Conservation (phyloP, 139 green algal genomes). For the Chlorella sp. region DNA sequence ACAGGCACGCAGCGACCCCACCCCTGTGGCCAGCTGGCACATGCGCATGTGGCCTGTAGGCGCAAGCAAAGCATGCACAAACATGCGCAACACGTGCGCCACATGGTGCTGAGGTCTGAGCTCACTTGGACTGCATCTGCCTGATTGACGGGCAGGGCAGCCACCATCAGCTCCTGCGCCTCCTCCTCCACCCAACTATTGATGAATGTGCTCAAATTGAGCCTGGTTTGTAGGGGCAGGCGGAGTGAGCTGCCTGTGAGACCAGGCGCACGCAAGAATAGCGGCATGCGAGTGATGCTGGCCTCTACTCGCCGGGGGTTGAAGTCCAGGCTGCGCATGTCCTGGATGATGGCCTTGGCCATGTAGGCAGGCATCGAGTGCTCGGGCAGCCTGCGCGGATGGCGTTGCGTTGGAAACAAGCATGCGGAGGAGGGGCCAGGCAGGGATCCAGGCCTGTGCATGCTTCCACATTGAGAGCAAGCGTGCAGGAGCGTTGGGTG, state of each 20-base stretch:
- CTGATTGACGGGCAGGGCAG: neutral
- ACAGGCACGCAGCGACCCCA: too few species aligned
- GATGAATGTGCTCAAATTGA: conserved; percentile 52
- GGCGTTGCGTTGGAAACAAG: neutral
- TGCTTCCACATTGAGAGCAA: neutral
- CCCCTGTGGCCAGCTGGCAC: too few species aligned
- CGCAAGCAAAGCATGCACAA: too few species aligned
- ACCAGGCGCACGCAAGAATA: neutral
- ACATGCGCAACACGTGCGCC: too few species aligned
- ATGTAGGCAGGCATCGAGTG: conserved; percentile 1
- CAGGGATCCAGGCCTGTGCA: neutral
- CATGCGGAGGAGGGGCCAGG: neutral
- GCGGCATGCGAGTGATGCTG: neutral
- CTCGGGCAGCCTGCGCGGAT: neutral
- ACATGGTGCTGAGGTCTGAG: too few species aligned
- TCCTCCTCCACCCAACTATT: conserved; percentile 57
- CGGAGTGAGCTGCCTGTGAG: neutral
- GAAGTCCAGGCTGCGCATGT: neutral
- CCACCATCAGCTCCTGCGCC: conserved; percentile 27
- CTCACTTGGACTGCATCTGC: neutral
- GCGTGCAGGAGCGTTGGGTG: too few species aligned
- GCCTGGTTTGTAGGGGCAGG: neutral
- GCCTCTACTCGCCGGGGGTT: neutral
- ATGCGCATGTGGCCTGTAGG: too few species aligned
- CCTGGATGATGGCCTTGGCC: conserved; percentile 1